Evolutionary conservation across 176 grass and related monocot species (phyloP).

Genomic region (Stipa capillata): DNA sequence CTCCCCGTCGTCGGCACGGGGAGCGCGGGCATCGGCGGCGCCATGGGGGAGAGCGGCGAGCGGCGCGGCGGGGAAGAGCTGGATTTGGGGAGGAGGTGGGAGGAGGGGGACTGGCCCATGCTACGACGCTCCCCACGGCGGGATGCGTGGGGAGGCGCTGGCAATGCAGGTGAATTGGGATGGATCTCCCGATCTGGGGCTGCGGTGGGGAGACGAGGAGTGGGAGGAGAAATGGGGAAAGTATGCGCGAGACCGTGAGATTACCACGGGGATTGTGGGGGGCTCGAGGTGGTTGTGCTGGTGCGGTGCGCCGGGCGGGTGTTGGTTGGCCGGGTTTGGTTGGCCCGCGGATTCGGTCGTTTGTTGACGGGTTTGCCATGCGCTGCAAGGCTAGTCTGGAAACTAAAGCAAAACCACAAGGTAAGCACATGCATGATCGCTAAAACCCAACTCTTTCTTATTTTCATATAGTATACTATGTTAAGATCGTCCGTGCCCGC

Average conservation of each 20-base stretch:
- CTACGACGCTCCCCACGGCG: conserved; percentile 27
- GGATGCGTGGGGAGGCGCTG: conserved; percentile 20
- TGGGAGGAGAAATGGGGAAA: conserved; percentile 12
- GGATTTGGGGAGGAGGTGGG: conserved; percentile 12
- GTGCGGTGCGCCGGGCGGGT: too few species aligned
- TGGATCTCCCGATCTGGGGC: conserved; percentile 44
- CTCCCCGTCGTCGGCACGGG: neutral
- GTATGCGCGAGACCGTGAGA: neutral
- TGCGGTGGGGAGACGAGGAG: neutral
- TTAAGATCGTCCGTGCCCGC: too few species aligned
- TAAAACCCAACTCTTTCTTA: too few species aligned
- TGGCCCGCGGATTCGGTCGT: neutral
- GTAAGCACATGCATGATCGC: too few species aligned
- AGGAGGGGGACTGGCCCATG: conserved; percentile 33
- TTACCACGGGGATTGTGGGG: neutral
- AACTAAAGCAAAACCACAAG: too few species aligned
- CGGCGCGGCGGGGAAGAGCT: conserved; percentile 6
- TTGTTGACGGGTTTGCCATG: neutral
- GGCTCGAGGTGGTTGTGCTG: neutral
- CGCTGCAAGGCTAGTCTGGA: too few species aligned
- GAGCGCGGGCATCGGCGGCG: conserved; percentile 11
- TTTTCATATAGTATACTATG: too few species aligned
- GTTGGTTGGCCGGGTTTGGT: neutral
- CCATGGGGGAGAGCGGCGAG: conserved; percentile 21
- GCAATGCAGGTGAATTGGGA: conserved; percentile 14